Evolutionary conservation across 352 stramenopile species (phyloP).

Genomic region (Pythium diclinum): DNA sequence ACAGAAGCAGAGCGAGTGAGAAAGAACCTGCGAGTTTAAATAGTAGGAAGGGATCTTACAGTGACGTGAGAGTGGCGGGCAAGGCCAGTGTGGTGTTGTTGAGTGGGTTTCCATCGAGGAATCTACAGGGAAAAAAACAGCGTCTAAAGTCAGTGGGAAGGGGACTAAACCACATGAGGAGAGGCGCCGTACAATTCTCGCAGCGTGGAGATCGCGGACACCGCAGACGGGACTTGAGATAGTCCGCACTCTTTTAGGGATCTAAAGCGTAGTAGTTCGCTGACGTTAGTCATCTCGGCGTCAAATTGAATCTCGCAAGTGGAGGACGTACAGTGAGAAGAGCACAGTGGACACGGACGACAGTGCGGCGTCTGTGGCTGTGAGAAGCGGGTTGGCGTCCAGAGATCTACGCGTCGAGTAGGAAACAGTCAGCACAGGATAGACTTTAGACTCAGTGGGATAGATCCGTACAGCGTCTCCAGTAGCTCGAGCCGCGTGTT

Average conservation of each 20-base stretch:
- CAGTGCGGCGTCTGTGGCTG: background rate
- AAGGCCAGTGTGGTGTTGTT: background rate
- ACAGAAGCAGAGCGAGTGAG: background rate
- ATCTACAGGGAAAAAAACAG: conserved; percentile 3
- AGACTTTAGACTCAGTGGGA: background rate
- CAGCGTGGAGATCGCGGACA: background rate
- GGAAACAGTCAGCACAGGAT: background rate
- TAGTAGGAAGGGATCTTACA: conserved; percentile 4
- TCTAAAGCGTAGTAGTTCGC: background rate
- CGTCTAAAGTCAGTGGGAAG: background rate
- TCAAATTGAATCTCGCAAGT: background rate
- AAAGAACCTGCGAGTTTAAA: too few species aligned
- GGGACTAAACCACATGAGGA: too few species aligned
- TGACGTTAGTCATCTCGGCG: too few species aligned
- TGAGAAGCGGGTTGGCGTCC: conserved; percentile 7
- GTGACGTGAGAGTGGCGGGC: background rate
- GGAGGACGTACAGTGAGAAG: conserved; percentile 3
- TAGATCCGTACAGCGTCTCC: conserved; percentile 10
- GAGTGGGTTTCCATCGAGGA: conserved; percentile 15
- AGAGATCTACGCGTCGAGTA: background rate
- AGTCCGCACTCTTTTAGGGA: conserved; percentile 4
- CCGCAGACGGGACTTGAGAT: background rate
- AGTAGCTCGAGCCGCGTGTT: background rate
- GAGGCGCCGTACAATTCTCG: background rate
- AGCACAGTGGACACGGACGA: background rate